Evolutionary conservation across 176 grass and related monocot species (phyloP), one percentile per base, ranked within the genome.

Genomic region (Oryza brachyantha): DNA sequence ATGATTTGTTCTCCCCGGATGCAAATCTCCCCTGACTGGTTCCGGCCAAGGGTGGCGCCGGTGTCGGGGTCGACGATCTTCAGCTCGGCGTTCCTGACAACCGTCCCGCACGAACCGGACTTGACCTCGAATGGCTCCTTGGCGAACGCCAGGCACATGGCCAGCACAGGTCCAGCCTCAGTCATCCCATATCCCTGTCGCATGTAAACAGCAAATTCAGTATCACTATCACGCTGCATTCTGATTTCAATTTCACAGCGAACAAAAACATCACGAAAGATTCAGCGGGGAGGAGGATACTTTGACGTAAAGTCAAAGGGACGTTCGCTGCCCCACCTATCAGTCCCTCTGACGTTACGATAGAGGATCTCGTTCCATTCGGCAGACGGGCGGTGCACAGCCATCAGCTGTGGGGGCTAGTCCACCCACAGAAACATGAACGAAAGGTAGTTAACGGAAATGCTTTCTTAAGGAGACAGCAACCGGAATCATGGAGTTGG

Each of bases 1-100:
- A 97, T 97, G 91, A 97, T 94, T 31, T 97, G 94, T 12, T 89
- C 87, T 29, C 94, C 94, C 29, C 94, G 88, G 79, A 97, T 97
- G 84, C 94, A 97, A 73, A 97, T 92, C 81, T 97, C 94, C 2
- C 94, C 94, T 0, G 86, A 54, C 63, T 76, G 77, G 84, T 92
- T 97, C 21, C 89, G 86, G 13, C 82, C 91, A 0, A 97, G 81
- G 3, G 68, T 81, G 60, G 48, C 84, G 65, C 91, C 82, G 7
- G 86, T 92, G 37, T 93, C 94, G 0, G 91, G 91, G 78, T 94
- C 94, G 1, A 97, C 84, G 45, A 97, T 90, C 81, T 88, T 97
- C 39, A 97, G 64, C 66, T 91, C 86, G 1, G 94, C 88, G 67
- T 97, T 97, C 66, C 94, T 67, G 54, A 97, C 94, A 19, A 97